These are phyloP conservation scores for Adansonia gregorii DNA, from an alignment of 441 rosid genomes.

Conservation along the genomic window DNA sequence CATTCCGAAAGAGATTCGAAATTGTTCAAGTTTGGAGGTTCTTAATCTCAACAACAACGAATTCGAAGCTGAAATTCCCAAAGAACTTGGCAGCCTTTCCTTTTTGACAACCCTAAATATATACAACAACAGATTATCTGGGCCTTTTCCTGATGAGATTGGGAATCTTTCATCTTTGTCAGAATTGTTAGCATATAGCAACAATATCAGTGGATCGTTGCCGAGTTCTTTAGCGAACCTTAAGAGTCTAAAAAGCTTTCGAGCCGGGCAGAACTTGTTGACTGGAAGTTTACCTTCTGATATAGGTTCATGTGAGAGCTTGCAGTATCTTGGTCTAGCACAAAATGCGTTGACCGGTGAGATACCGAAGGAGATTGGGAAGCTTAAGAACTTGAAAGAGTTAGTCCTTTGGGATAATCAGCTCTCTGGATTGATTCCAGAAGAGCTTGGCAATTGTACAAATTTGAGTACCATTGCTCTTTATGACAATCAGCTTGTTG, in stretches of 20 bases:
- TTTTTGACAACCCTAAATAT: slow-evolving; percentile 55
- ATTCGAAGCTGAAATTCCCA: slow-evolving; percentile 67
- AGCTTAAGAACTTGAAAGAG: slow-evolving; percentile 60
- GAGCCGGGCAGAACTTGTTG: slow-evolving; percentile 89
- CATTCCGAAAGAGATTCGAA: slow-evolving; percentile 76
- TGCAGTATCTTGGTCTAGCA: slow-evolving; percentile 83
- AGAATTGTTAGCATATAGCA: slow-evolving; percentile 69
- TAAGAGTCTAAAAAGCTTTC: slow-evolving; percentile 56
- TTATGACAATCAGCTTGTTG: slow-evolving; percentile 74
- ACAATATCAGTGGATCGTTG: slow-evolving; percentile 71
- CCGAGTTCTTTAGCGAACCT: slow-evolving; percentile 77
- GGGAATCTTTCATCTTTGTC: slow-evolving; percentile 70
- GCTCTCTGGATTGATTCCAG: slow-evolving; percentile 76
- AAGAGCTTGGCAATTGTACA: slow-evolving; percentile 73
- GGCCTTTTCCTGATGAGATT: slow-evolving; percentile 71
- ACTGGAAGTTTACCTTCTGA: slow-evolving; percentile 80
- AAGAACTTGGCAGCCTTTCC: slow-evolving; percentile 58
- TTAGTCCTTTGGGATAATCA: slow-evolving; percentile 76
- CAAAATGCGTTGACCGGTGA: slow-evolving; percentile 72
- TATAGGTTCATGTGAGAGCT: slow-evolving; percentile 69
- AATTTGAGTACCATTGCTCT: slow-evolving; percentile 66
- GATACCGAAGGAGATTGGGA: slow-evolving; percentile 78
- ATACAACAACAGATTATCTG: slow-evolving; percentile 74
- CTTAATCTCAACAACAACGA: slow-evolving; percentile 68
- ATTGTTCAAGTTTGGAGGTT: slow-evolving; percentile 59